Evolutionary conservation across 2,329 filamentous ascomycete genomes (phyloP), one percentile per base, ranked within the genome.

Genomic region (Ascomycota sp.): DNA sequence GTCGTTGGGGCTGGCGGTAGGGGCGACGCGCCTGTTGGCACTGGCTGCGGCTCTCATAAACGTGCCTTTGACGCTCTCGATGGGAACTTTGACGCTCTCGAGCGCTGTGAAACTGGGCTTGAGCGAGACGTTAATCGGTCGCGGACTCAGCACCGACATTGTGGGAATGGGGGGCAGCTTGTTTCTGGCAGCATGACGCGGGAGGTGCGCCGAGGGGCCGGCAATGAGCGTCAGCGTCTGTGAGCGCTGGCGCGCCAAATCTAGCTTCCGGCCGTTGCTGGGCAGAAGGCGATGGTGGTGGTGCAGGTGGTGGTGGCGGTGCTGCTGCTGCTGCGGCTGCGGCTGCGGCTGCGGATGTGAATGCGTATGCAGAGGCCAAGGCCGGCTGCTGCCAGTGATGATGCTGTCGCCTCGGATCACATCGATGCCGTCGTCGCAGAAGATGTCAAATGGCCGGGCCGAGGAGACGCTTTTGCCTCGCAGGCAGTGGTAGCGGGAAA

Each of bases 381-480:
- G 20, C 20, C 21, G 21, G 13, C 28, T 32, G 36, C 33, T 26
- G 30, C 24, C 15, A 13, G 20, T 12, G 23, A 15, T 30, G 30
- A 17, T 25, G 23, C 20, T 10, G 7, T 10, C 6, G 10, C 20
- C 20, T 10, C 24, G 8, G 2, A 8, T 11, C 25, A 8, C n/a
- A 21, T 23, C 21, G 20, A 7, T 22, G 27, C 15, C 20, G 29
- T 12, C 30, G 34, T 44, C 43, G 26, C 36, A 36, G 34, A 41
- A 51, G 23, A 50, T 40, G 21, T 51, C 43, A 31, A 53, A 49
- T 3, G 40, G 36, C 7, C 37, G 40, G 7, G 32, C 24, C 25
- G 47, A 44, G 15, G 48, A 50, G 8, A 51, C 38, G 37, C 48
- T 53, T 29, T 51, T 53, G 20, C 49, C 50, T 5, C 49, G 43